These are phyloP conservation scores for Septoria linicola DNA, from an alignment of 2,329 filamentous ascomycete genomes.

Conservation along the genomic window DNA sequence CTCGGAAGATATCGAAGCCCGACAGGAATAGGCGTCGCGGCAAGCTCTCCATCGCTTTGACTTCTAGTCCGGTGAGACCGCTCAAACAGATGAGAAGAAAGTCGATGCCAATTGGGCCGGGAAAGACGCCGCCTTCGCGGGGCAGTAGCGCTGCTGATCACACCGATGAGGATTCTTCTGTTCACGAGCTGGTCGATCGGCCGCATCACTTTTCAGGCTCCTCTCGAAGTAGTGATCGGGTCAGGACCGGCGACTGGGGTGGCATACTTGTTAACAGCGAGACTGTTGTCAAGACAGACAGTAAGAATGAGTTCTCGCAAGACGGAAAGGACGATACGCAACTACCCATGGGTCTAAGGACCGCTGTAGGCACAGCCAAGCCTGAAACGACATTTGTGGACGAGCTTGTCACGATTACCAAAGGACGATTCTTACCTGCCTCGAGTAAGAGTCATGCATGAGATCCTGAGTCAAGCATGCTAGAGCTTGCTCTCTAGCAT, in stretches of 20 bases:
- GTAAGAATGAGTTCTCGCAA: constrained; percentile 29
- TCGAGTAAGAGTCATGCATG: constrained; percentile 9
- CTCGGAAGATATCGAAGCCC: constrained; percentile 23
- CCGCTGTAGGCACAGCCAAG: constrained; percentile 35
- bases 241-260: constrained; percentile 31
- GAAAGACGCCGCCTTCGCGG: constrained; percentile 10
- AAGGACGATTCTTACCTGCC: constrained; percentile 30
- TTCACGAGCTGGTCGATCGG: constrained; percentile 33
- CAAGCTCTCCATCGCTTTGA: constrained; percentile 16
- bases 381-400: constrained; percentile 46
- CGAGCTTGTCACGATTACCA: constrained; percentile 36
- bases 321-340: constrained; percentile 25
- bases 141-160: constrained; percentile 16
- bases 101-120: constrained; percentile 2
- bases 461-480: neutral
- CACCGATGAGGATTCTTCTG: constrained; percentile 22
- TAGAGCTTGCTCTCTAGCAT: no score
- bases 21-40: constrained; percentile 9
- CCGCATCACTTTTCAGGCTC: constrained; percentile 24
- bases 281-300: constrained; percentile 36
- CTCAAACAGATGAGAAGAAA: constrained; percentile 10
- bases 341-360: constrained; percentile 33
- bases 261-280: constrained; percentile 41
- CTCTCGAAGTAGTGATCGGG: constrained; percentile 18
- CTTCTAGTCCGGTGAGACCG: constrained; percentile 10